Conservation (phyloP, 2,329 filamentous ascomycete genomes). For the Phoma sp. region DNA sequence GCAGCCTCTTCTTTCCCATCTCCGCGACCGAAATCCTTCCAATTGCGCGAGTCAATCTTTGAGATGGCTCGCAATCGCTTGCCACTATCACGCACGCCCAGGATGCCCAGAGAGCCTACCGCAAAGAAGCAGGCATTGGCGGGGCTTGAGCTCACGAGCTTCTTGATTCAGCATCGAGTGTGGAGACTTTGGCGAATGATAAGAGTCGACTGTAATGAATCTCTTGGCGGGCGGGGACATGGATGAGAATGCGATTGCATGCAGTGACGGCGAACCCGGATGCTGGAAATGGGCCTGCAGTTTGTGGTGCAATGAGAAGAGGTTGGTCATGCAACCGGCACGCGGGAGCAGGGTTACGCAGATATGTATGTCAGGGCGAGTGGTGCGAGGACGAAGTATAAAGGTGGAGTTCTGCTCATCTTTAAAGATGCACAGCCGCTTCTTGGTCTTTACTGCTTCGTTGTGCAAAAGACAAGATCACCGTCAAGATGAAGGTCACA, state of each 20-base stretch:
- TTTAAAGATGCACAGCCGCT: conserved; percentile 6
- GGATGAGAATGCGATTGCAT: conserved; percentile 2
- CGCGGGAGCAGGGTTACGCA: conserved; percentile 8
- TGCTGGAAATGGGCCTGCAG: conserved; percentile 11
- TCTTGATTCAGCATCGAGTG: conserved; percentile 10
- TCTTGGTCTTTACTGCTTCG: conserved; percentile 9
- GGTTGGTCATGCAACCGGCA: conserved; percentile 2
- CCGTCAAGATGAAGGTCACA: conserved; percentile 28
- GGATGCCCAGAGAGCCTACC: conserved; percentile 21
- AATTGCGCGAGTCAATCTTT: conserved; percentile 1
- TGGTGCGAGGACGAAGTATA: conserved; percentile 5
- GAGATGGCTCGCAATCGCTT: conserved; percentile 7
- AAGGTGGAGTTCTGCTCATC: background rate
- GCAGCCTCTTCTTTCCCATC: conserved; percentile 9
- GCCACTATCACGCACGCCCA: conserved; percentile 24
- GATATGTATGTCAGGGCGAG: conserved; percentile 5
- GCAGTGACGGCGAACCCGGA: conserved; percentile 8
- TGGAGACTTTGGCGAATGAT: conserved; percentile 13
- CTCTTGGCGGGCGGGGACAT: conserved; percentile 10
- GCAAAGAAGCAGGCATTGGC: conserved; percentile 19
- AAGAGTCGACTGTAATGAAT: conserved; percentile 3
- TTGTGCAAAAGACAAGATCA: conserved; percentile 8
- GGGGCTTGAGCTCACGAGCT: conserved; percentile 18
- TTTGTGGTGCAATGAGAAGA: conserved; percentile 1
- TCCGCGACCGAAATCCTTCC: conserved; percentile 8